These are phyloP conservation scores for Tricholomella constricta DNA, from an alignment of 768 basidiomycete genomes.

Conservation along the genomic window DNA sequence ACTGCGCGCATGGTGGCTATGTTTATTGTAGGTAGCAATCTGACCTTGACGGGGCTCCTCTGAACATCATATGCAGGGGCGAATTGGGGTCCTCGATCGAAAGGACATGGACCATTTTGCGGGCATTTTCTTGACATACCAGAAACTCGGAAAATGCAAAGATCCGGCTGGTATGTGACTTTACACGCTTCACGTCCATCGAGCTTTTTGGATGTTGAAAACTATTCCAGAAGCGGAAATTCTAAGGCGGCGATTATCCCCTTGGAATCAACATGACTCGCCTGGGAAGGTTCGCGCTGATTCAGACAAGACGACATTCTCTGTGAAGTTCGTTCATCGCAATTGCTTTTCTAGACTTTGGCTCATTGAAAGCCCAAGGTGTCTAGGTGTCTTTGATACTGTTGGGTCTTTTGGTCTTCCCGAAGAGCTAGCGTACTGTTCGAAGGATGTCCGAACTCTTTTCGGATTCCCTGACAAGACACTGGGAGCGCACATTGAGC, in stretches of 20 bases:
- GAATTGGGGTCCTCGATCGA: conserved; percentile 70
- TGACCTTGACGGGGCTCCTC: neutral
- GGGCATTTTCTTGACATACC: conserved; percentile 59
- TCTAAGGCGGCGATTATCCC: conserved; percentile 47
- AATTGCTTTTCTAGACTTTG: neutral
- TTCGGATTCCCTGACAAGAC: conserved; percentile 66
- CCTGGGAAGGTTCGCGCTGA: conserved; percentile 55
- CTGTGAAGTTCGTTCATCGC: conserved; percentile 53
- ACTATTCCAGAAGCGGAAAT: conserved; percentile 2
- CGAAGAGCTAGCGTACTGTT: conserved; percentile 55
- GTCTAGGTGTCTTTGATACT: conserved; percentile 76
- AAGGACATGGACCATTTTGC: conserved; percentile 75
- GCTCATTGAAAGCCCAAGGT: conserved; percentile 36
- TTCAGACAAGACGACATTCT: conserved; percentile 49
- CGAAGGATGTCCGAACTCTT: conserved; percentile 45
- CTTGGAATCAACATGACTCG: conserved; percentile 55
- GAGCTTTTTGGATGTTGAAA: neutral
- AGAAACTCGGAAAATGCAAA: conserved; percentile 58
- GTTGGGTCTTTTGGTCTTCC: conserved; percentile 75
- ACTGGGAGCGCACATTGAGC: conserved; percentile 64
- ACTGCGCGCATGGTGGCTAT: conserved; percentile 74
- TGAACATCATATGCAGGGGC: conserved; percentile 44
- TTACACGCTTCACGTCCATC: no score
- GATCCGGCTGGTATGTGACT: conserved; percentile 43
- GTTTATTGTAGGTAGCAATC: conserved; percentile 52